Evolutionary conservation across 2,329 filamentous ascomycete species (phyloP), one percentile per base, ranked within the genome.

Genomic region (Cladosporium sp.): DNA sequence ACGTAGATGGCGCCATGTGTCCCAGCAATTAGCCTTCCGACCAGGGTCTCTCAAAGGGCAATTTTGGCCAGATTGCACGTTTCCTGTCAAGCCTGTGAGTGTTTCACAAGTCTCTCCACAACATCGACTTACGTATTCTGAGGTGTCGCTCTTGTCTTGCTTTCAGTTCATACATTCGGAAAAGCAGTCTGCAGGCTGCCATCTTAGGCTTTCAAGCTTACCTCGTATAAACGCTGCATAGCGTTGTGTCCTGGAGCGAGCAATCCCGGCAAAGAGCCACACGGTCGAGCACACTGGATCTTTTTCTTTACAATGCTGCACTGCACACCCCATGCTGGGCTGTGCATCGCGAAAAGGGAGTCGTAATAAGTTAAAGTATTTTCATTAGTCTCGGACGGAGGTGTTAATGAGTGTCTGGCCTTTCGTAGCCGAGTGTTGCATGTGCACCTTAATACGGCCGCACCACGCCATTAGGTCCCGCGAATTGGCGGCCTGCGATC

Each of bases 1-100:
- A n/a, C 56, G 35, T 59, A 59, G 56, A 59, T 59, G 56, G 56
- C 23, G 56, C 56, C 31, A 33, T 55, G 26, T 31, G 28, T 55
- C 18, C 21, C 52, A 31, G n/a, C n/a, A 33, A 55, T 33, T 33
- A 55, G 52, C 52, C 23, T 29, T 55, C 28, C 16, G 10, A n/a
- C 26, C 52, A 55, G 52, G 52, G 52, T 31, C 50, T 31, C 28
- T 31, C 37, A n/a, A 23, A 29, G 3, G 28, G 50, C 28, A 29
- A 28, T 31, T 23, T 18, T 31, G 50, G 50, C 50, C 50, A 53
- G 50, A 31, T 53, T 33, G 50, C 50, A 53, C 50, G 50, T 53
- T n/a, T 31, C 50, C 50, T 50, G 21, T 50, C 40, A 28, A 50
- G 23, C 46, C 50, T 53, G 28, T 55, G 28, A 55, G 31, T 31